Percentiles rank a stretch among this genome's conserved stretches.
Conservation (phyloP, 495 filamentous ascomycete genomes). For the Hamigera avellanea region DNA sequence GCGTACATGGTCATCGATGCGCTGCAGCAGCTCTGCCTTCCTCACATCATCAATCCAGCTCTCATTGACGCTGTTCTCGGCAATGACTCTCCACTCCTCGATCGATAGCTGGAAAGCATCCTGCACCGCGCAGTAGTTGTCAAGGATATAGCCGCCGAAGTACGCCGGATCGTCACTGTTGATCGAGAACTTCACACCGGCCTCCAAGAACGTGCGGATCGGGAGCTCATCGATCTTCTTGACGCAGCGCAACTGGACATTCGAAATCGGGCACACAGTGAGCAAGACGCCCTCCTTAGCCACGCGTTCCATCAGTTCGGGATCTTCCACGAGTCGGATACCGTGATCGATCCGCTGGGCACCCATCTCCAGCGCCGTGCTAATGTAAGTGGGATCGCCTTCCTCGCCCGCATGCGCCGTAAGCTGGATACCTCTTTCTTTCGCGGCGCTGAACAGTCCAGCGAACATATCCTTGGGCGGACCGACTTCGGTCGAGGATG, state of each 20-base stretch:
- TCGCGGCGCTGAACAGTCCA: slow-evolving; percentile 44
- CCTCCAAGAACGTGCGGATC: slow-evolving; percentile 51
- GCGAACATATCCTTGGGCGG: slow-evolving; percentile 55
- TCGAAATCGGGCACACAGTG: slow-evolving; percentile 64
- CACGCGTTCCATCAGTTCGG: slow-evolving; percentile 43
- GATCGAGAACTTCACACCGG: slow-evolving; percentile 54
- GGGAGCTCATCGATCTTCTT: slow-evolving; percentile 45
- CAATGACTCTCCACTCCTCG: slow-evolving; percentile 54
- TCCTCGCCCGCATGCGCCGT: slow-evolving; percentile 72
- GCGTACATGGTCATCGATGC: slow-evolving; percentile 27
- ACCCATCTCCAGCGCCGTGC: slow-evolving; percentile 48
- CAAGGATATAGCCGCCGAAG: slow-evolving; percentile 66
- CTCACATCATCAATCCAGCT: slow-evolving; percentile 42
- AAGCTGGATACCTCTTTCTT: slow-evolving; percentile 35
- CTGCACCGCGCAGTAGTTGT: slow-evolving; percentile 67
- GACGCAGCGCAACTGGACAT: slow-evolving; percentile 54
- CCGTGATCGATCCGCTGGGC: slow-evolving; percentile 63
- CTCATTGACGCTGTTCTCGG: slow-evolving; percentile 46
- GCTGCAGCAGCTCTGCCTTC: slow-evolving; percentile 25
- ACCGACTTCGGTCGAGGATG: slow-evolving; percentile 53
- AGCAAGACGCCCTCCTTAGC: slow-evolving; percentile 45
- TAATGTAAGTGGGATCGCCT: slow-evolving; percentile 55
- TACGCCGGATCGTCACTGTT: slow-evolving; percentile 76
- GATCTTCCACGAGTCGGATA: slow-evolving; percentile 51
- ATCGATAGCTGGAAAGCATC: slow-evolving; percentile 52